Evolutionary conservation across 2,329 filamentous ascomycete species (phyloP).

Genomic region (Tolypocladium cylindrosporum): DNA sequence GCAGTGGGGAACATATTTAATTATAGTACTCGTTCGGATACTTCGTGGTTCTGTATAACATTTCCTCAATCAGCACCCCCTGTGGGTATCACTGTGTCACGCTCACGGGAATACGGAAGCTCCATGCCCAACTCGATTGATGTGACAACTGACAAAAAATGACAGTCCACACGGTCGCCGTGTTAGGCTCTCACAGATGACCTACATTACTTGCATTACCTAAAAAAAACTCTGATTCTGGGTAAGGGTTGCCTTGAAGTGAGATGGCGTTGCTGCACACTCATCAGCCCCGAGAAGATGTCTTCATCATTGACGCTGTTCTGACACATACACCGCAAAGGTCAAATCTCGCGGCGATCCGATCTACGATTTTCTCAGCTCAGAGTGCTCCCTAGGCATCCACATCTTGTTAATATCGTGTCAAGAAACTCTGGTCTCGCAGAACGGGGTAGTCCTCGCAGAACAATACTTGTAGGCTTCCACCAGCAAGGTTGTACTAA

Average conservation of each 20-base stretch:
- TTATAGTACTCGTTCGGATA: too few species aligned
- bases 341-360: neutral
- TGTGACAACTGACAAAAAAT: neutral
- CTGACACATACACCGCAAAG: neutral
- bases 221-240: neutral
- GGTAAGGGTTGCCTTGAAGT: neutral
- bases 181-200: neutral
- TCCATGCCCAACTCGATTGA: neutral
- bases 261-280: neutral
- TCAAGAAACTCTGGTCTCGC: too few species aligned
- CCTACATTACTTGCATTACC: too few species aligned
- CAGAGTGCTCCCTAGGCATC: too few species aligned
- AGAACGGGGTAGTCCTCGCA: too few species aligned
- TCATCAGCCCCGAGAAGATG: neutral
- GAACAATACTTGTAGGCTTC: too few species aligned
- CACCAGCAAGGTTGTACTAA: neutral
- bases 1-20: too few species aligned
- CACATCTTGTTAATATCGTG: too few species aligned
- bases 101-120: neutral
- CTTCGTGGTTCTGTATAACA: too few species aligned
- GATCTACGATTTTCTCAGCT: too few species aligned
- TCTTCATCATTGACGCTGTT: neutral
- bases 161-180: neutral
- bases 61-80: too few species aligned
- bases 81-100: too few species aligned